Evolutionary conservation across 129 eudicot species (phyloP).

Genomic region (Lactuca saligna): DNA sequence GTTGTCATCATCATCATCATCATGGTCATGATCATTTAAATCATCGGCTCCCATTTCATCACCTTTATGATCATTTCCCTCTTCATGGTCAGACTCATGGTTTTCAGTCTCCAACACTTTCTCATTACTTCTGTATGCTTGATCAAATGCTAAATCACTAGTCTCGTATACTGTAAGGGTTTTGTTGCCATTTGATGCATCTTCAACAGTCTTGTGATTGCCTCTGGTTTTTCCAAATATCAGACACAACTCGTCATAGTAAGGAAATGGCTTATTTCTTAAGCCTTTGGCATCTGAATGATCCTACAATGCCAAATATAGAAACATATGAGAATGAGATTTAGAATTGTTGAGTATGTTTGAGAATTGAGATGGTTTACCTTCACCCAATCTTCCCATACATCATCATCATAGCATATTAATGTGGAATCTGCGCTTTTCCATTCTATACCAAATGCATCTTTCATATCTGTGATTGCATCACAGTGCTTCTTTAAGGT

Average conservation of each 20-base stretch:
- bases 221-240: constrained; percentile 39
- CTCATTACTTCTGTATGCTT: constrained; percentile 1
- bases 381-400: constrained; percentile 44
- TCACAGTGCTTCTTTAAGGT: constrained; percentile 40
- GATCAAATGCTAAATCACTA: constrained; percentile 26
- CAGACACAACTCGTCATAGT: constrained; percentile 31
- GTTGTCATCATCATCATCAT: constrained; percentile 16
- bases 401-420: constrained; percentile 38
- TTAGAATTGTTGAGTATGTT: neutral
- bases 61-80: constrained; percentile 20
- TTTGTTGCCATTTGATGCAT: constrained; percentile 33
- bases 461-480: constrained; percentile 39
- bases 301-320: constrained; percentile 31
- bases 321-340: neutral
- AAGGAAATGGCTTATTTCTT: constrained; percentile 40
- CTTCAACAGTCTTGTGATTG: constrained; percentile 16
- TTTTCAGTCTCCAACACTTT: constrained; percentile 12
- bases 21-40: constrained; percentile 15
- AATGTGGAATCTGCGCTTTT: constrained; percentile 28
- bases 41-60: constrained; percentile 22
- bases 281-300: constrained; percentile 42
- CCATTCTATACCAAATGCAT: constrained; percentile 42
- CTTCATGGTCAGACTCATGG: constrained; percentile 23
- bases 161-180: constrained; percentile 18
- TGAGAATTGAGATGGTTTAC: neutral